Percentiles rank a stretch among this genome's conserved stretches.
phyloP scores from a whole-genome alignment of 140 eudicot genomes.

The Anethum foeniculum region DNA sequence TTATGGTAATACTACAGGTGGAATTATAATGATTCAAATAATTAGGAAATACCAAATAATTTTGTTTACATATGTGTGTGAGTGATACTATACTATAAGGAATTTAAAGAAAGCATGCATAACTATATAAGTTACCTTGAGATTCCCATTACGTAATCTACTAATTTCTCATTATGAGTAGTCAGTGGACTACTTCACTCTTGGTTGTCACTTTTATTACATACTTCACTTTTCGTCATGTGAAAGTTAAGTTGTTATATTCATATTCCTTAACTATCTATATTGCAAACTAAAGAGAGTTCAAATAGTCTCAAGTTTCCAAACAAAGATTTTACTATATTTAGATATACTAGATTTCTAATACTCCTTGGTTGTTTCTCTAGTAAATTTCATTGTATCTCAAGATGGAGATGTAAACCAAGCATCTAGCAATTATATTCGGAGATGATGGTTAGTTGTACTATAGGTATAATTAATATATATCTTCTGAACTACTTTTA shows the following conservation, averaged over 20 bases:
- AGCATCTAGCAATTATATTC: not conserved
- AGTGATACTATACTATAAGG: not conserved
- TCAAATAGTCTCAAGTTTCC: not conserved
- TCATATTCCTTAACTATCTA: not conserved
- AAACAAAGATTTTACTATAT: not conserved
- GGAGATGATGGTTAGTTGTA: not conserved
- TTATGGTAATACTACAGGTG: conserved; percentile 44
- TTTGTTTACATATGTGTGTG: no score
- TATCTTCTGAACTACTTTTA: not conserved
- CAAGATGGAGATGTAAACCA: not conserved
- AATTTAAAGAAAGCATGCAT: not conserved
- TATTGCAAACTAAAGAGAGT: not conserved
- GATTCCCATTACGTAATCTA: not conserved
- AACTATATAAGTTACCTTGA: not conserved
- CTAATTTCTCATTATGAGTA: not conserved
- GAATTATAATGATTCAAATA: conserved; percentile 82
- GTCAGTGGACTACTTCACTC: not conserved
- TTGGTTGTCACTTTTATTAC: not conserved
- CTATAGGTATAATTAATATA: not conserved
- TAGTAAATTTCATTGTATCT: not conserved
- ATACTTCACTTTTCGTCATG: not conserved
- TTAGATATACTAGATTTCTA: not conserved
- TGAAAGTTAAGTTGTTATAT: not conserved
- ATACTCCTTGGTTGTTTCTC: not conserved
- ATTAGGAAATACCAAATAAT: no score